phyloP scores from a whole-genome alignment of 2,329 filamentous ascomycete genomes.

The Lasiodiplodia citricola region DNA sequence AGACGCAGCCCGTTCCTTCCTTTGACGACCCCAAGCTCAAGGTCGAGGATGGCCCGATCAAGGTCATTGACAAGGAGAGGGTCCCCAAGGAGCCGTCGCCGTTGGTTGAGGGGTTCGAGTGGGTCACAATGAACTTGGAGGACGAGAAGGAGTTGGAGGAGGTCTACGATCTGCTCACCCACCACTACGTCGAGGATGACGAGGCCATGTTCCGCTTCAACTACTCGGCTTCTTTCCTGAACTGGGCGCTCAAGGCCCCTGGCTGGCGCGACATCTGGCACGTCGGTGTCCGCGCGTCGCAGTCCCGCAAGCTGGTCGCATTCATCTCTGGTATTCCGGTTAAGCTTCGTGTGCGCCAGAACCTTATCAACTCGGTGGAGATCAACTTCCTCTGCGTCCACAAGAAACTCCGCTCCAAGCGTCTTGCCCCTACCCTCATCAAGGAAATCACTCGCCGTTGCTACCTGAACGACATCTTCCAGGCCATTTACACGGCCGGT shows the following conservation, averaged over 20 bases:
- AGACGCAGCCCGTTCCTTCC: conserved; percentile 90
- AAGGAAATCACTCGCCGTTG: conserved; percentile 95
- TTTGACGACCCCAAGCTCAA: conserved; percentile 64
- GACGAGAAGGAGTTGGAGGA: conserved; percentile 80
- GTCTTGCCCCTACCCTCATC: conserved; percentile 91
- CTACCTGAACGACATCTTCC: conserved; percentile 85
- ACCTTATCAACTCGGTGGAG: conserved; percentile 78
- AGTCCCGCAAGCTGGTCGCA: conserved; percentile 86
- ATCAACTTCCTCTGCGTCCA: conserved; percentile 99
- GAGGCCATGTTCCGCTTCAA: conserved; percentile 98
- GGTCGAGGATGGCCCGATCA: conserved; percentile 79
- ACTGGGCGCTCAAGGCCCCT: conserved; percentile 93
- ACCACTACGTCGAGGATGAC: conserved; percentile 96
- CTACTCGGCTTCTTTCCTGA: conserved; percentile 86
- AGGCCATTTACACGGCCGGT: conserved; percentile 95
- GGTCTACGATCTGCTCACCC: conserved; percentile 87
- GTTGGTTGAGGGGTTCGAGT: conserved; percentile 83
- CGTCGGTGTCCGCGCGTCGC: conserved; percentile 83
- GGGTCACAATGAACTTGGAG: conserved; percentile 87
- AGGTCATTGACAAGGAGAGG: conserved; percentile 75
- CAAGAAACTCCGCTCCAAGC: conserved; percentile 94
- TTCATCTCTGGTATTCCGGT: conserved; percentile 96
- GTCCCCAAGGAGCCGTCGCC: conserved; percentile 78
- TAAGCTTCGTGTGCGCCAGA: conserved; percentile 77
- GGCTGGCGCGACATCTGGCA: conserved; percentile 96